Conservation (phyloP, 805 yeast species). For the Hanseniaspora valbyensis region DNA sequence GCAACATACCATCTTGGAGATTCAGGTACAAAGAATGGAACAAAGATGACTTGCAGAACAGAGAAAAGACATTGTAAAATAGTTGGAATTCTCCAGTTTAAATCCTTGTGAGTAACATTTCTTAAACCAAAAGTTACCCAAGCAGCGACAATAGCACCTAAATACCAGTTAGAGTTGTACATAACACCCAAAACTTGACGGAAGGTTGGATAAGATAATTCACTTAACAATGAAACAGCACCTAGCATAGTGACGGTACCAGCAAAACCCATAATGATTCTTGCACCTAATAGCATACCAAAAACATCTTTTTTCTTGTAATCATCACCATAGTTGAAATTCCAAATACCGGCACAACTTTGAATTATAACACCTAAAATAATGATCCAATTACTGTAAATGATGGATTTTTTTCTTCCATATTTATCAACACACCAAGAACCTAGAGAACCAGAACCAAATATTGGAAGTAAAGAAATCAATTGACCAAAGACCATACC, state of each 20-base stretch:
- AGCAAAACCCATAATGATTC: constrained; percentile 43
- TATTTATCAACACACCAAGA: constrained; percentile 23
- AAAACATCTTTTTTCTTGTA: constrained; percentile 32
- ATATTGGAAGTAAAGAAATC: no score
- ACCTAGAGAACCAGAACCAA: no score
- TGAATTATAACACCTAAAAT: constrained; percentile 17
- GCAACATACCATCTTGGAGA: constrained; percentile 38
- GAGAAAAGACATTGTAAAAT: constrained; percentile 42
- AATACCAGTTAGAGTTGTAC: constrained; percentile 44
- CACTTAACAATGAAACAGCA: constrained; percentile 42
- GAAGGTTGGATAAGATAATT: constrained; percentile 41
- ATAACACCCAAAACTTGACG: no score
- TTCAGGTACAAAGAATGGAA: constrained; percentile 37
- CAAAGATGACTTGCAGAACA: constrained; percentile 31
- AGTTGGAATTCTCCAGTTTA: constrained; percentile 50
- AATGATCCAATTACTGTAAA: constrained; percentile 22
- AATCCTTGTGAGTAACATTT: constrained; percentile 26
- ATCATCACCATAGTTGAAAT: constrained; percentile 24
- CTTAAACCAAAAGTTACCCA: constrained; percentile 42
- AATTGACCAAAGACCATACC: constrained; percentile 36
- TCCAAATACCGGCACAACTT: constrained; percentile 22
- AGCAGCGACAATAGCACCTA: constrained; percentile 45
- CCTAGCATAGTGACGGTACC: constrained; percentile 33
- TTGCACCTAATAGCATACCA: constrained; percentile 32
- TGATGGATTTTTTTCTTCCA: constrained; percentile 31